A percentile compares a stretch with the other conserved stretches of the same genome.
Conservation (phyloP, 1,139 yeast genomes). For the Zygosaccharomyces pseudobailii region DNA sequence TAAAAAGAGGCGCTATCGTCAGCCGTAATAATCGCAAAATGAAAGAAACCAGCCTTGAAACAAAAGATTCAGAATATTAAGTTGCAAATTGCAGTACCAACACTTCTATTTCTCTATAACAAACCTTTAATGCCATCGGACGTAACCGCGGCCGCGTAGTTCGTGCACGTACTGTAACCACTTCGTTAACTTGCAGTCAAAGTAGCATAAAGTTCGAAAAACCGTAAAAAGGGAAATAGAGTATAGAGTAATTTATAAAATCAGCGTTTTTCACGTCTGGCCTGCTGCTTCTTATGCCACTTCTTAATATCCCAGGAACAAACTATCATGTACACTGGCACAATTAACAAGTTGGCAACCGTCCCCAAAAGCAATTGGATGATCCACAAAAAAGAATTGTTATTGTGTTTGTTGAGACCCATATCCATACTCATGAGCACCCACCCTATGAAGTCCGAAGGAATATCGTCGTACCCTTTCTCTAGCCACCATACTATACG, state of each 20-base stretch:
- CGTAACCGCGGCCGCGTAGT: no score
- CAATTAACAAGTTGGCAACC: slow-evolving; percentile 41
- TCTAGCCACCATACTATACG: slow-evolving; percentile 53
- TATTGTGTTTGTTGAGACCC: slow-evolving; percentile 48
- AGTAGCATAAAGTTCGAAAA: not conserved
- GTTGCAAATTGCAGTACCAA: no score
- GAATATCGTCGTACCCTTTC: slow-evolving; percentile 67
- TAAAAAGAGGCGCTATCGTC: not conserved
- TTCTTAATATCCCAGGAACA: slow-evolving; percentile 52
- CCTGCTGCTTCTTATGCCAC: slow-evolving; percentile 38
- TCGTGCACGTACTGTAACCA: no score
- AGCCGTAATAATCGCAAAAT: not conserved
- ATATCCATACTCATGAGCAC: slow-evolving; percentile 60
- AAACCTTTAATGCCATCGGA: no score
- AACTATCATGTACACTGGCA: slow-evolving; percentile 56
- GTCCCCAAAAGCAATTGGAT: slow-evolving; percentile 40
- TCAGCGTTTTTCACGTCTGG: not conserved
- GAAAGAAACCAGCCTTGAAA: no score
- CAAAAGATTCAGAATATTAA: no score
- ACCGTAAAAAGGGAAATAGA: not conserved
- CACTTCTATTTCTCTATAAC: no score
- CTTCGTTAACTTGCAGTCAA: no score
- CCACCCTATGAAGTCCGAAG: slow-evolving; percentile 88
- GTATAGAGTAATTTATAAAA: not conserved
- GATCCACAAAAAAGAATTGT: slow-evolving; percentile 58